Evolutionary conservation across 108 stramenopile genomes (phyloP).

Genomic region (Chaetoceros tenuissimus): DNA sequence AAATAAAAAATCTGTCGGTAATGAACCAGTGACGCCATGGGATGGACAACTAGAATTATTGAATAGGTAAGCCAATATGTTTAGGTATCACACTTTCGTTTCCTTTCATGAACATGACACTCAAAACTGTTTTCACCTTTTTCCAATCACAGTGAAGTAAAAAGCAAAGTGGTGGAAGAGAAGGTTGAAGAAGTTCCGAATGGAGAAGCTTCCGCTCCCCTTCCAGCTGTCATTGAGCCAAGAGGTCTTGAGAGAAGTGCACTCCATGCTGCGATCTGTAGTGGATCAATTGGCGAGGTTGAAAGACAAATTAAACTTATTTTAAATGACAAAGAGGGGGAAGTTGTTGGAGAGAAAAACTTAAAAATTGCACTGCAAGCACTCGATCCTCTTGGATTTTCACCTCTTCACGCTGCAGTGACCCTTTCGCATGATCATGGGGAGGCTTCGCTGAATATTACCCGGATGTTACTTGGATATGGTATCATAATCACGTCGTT

Average conservation of each 20-base stretch:
- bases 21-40: constrained; percentile 67
- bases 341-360: not conserved
- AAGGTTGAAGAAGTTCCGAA: too few species aligned
- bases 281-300: constrained; percentile 46
- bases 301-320: constrained; percentile 24
- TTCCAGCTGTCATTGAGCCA: too few species aligned
- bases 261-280: constrained; percentile 64
- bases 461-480: constrained; percentile 35
- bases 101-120: too few species aligned
- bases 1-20: constrained; percentile 12
- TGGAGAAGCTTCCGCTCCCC: too few species aligned
- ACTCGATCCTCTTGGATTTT: constrained; percentile 46
- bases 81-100: too few species aligned
- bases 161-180: too few species aligned
- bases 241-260: constrained; percentile 28
- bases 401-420: constrained; percentile 62
- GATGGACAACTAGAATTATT: constrained; percentile 74
- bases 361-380: constrained; percentile 17
- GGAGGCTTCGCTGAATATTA: constrained; percentile 29
- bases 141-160: too few species aligned
- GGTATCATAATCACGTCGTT: constrained; percentile 38
- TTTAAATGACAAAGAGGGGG: constrained; percentile 1
- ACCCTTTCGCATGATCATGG: constrained; percentile 32
- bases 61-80: constrained; percentile 58
- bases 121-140: too few species aligned